Base-by-base conservation (phyloP, 1,284 basidiomycete genomes). In the Apiotrichum akiyoshidainum region DNA sequence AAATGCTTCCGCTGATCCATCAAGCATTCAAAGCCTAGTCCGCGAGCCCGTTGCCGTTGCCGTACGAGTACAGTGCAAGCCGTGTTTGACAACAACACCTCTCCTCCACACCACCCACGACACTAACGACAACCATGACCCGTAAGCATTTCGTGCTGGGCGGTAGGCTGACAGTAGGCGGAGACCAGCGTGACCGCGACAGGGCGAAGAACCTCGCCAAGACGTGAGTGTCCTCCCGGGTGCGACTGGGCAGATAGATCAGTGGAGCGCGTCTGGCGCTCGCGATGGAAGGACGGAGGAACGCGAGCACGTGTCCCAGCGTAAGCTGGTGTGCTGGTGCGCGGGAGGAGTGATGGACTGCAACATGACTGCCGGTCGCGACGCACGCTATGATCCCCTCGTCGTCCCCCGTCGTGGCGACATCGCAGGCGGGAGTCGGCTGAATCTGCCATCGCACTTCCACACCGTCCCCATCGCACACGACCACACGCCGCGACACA, bases 101-200 rank as follows among this genome's bases (percentile, higher is more conserved):
- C 16, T 11, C 16, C 16, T 17, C 1, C 40, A 31, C 40, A 44
- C 5, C 46, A 34, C 14, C 46, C 34, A 9, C 22, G 31, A 8
- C 45, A 17, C 34, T 14, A 7, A 37, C 13, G 26, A 31, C 40
- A 33, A 46, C 35, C 40, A 56, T 56, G 55, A 57, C 55, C 22
- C 55, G 55, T 55, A 37, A 42, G 54, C 31, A 1, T 3, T 19
- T 14, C 2, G 9, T 19, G 10, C 16, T 2, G n/a, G 34, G 7
- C 4, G 33, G 13, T 21, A 11, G 16, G 46, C 46, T 49, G 17
- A 49, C 54, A 19, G 19, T 41, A 65, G 63, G 65, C 26, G 66
- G 66, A 16, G 53, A 65, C 58, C 66, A 67, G 56, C 59, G 66
- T 22, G 66, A 67, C 0, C 58, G 58, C 19, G 66, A 60, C 58